These are phyloP conservation scores for Vaccinium darrowii DNA, from an alignment of 148 eudicot genomes.

Conservation along the genomic window DNA sequence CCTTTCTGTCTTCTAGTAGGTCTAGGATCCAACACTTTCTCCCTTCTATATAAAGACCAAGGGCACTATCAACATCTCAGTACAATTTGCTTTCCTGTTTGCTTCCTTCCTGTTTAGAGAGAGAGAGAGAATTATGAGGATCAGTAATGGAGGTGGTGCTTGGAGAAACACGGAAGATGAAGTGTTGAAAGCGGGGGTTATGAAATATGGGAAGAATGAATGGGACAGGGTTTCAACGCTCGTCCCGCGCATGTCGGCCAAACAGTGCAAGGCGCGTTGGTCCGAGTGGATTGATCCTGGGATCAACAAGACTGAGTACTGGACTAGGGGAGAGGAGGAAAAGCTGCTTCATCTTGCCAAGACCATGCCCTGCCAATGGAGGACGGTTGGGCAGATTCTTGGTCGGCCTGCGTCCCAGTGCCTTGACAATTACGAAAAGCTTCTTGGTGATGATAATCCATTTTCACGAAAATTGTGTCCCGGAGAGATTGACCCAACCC, in stretches of 20 bases:
- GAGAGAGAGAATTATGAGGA: constrained; percentile 57
- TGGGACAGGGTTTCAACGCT: constrained; percentile 92
- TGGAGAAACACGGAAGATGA: constrained; percentile 99
- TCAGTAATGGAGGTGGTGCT: constrained; percentile 95
- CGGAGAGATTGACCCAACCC: constrained; percentile 96
- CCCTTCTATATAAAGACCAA: too few species aligned
- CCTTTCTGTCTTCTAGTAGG: too few species aligned
- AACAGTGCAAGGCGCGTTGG: constrained; percentile 97
- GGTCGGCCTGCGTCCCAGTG: constrained; percentile 98
- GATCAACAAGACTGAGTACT: constrained; percentile 64
- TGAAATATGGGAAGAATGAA: constrained; percentile 94
- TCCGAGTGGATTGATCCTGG: constrained; percentile 98
- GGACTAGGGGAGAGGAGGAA: constrained; percentile 98
- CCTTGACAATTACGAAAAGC: constrained; percentile 90
- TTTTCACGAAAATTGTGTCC: constrained; percentile 79
- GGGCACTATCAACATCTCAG: too few species aligned
- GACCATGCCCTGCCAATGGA: constrained; percentile 98
- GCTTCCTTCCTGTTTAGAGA: too few species aligned
- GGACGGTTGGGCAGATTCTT: constrained; percentile 90
- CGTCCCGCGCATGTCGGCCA: constrained; percentile 85
- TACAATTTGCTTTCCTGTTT: too few species aligned
- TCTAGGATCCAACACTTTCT: too few species aligned
- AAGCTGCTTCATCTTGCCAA: constrained; percentile 90
- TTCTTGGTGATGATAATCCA: constrained; percentile 75
- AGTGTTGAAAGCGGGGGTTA: constrained; percentile 84